Evolutionary conservation across 164 flowering plant genomes (phyloP).

Genomic region (Akebia trifoliata): DNA sequence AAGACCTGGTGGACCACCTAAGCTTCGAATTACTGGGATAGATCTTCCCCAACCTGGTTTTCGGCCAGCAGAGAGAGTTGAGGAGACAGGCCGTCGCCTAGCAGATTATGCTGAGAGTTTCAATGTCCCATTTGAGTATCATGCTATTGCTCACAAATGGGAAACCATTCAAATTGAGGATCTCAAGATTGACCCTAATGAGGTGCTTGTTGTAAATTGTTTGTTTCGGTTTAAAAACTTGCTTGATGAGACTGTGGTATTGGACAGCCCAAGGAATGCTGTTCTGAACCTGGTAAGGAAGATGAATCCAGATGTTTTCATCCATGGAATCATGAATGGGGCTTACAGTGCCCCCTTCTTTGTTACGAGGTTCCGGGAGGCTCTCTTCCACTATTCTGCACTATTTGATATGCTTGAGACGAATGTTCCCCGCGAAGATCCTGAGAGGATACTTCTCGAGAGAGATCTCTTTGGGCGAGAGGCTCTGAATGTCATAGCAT

Average conservation of each 20-base stretch:
- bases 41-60: conserved; percentile 90
- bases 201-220: conserved; percentile 60
- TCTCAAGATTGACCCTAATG: conserved; percentile 58
- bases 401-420: conserved; percentile 79
- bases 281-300: conserved; percentile 50
- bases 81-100: conserved; percentile 75
- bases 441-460: conserved; percentile 60
- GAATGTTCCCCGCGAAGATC: conserved; percentile 53
- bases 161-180: conserved; percentile 63
- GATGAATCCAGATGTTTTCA: conserved; percentile 59
- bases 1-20: conserved; percentile 72
- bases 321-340: conserved; percentile 64
- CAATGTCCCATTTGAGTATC: conserved; percentile 68
- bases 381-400: conserved; percentile 69
- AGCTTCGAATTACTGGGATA: conserved; percentile 72
- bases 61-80: conserved; percentile 70
- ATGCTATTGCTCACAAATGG: conserved; percentile 77
- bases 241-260: conserved; percentile 64
- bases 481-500: conserved; percentile 67
- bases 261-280: conserved; percentile 49
- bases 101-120: conserved; percentile 61
- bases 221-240: conserved; percentile 48
- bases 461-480: conserved; percentile 59
- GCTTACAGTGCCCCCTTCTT: conserved; percentile 78
- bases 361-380: conserved; percentile 77